A percentile compares a stretch with the other conserved stretches of the same genome.
Conservation (phyloP, 129 eudicot species). For the Centaurea solstitialis region DNA sequence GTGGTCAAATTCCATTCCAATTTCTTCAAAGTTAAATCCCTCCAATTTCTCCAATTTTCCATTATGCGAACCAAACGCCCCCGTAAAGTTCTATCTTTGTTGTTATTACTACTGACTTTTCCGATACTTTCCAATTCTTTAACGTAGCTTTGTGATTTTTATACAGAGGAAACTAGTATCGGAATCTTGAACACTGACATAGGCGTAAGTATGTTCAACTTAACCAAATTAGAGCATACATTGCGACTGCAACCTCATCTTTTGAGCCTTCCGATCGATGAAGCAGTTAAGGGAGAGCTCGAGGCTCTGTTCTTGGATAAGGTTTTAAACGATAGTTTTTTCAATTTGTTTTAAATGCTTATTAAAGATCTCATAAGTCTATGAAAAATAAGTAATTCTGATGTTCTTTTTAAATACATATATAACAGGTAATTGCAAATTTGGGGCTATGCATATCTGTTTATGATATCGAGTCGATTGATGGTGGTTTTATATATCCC, state of each 20-base stretch:
- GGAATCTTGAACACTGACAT: not conserved
- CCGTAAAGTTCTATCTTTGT: not conserved
- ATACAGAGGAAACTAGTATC: not conserved
- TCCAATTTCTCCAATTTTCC: no score
- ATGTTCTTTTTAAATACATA: no score
- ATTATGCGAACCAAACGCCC: not conserved
- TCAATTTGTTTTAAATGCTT: not conserved
- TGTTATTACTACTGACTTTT: not conserved
- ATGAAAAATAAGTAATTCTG: not conserved
- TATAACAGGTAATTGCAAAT: slow-evolving; percentile 60
- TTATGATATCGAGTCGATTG: slow-evolving; percentile 71
- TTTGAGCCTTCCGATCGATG: slow-evolving; percentile 66
- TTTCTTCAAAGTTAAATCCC: no score
- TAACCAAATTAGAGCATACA: slow-evolving; percentile 77
- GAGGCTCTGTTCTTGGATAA: slow-evolving; percentile 83
- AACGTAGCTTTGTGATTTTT: not conserved
- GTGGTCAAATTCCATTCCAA: no score
- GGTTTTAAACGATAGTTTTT: slow-evolving; percentile 26
- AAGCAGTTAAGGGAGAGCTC: slow-evolving; percentile 69
- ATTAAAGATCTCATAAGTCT: not conserved
- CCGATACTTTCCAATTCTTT: not conserved
- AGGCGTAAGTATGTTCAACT: slow-evolving; percentile 52
- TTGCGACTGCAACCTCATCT: slow-evolving; percentile 66
- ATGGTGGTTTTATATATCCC: slow-evolving; percentile 73
- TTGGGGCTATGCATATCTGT: slow-evolving; percentile 75